phyloP scores from a whole-genome alignment of 2,329 filamentous ascomycete species.

The Neopestalotiopsis sp. region DNA sequence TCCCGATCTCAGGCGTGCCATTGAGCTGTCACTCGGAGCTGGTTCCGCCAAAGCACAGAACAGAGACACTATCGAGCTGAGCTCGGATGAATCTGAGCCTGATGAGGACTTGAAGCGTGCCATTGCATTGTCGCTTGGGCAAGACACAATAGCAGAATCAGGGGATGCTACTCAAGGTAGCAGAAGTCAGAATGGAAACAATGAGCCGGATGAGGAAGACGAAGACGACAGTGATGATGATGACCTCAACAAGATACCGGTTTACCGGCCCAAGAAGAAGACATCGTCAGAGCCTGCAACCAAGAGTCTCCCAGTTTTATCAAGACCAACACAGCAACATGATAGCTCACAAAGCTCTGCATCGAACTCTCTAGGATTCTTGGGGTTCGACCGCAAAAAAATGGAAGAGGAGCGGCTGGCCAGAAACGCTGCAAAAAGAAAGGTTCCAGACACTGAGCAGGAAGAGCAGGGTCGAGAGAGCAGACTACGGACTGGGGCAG shows the following conservation, averaged over 20 bases:
- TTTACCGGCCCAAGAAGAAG: constrained; percentile 7
- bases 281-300: constrained; percentile 4
- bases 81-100: constrained; percentile 30
- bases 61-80: constrained; percentile 34
- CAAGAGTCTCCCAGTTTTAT: constrained; percentile 3
- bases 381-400: constrained; percentile 73
- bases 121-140: not conserved
- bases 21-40: constrained; percentile 57
- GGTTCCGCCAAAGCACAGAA: constrained; percentile 8
- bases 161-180: constrained; percentile 28
- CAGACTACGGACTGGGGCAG: constrained; percentile 23
- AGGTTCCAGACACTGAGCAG: constrained; percentile 34
- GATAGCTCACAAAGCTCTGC: constrained; percentile 13
- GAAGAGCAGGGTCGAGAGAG: constrained; percentile 22
- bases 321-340: not conserved
- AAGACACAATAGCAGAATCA: not conserved
- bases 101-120: constrained; percentile 7
- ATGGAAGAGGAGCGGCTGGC: constrained; percentile 87
- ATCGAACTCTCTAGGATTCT: constrained; percentile 40
- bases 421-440: constrained; percentile 65
- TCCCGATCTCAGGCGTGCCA: constrained; percentile 63
- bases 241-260: constrained; percentile 24
- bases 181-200: constrained; percentile 22
- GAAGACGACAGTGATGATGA: constrained; percentile 27
- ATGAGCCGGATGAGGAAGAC: constrained; percentile 23